Base-by-base conservation (phyloP, 257 asterid genomes). In the Eucommia ulmoides region DNA sequence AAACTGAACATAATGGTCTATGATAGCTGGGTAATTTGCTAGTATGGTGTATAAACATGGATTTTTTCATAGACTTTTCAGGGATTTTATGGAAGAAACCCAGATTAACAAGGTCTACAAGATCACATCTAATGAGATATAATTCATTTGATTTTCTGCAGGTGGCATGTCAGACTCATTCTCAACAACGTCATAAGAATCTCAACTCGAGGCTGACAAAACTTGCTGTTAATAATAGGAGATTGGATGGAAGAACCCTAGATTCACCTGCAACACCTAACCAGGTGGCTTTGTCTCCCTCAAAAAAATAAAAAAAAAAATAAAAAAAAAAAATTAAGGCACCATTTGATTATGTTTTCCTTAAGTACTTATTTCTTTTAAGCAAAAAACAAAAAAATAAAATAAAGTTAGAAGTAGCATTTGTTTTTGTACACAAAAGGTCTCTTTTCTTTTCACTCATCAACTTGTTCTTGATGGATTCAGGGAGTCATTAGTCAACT, bases 101-200 rank as follows among this genome's bases (percentile, higher is more conserved):
- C n/a, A n/a, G n/a, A n/a, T n/a, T n/a, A n/a, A n/a, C n/a, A n/a
- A n/a, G n/a, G n/a, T n/a, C n/a, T n/a, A n/a, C n/a, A n/a, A n/a
- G n/a, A n/a, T n/a, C n/a, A n/a, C n/a, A n/a, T n/a, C n/a, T n/a
- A n/a, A n/a, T n/a, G n/a, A n/a, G n/a, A n/a, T n/a, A n/a, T n/a
- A n/a, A n/a, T n/a, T n/a, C n/a, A n/a, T n/a, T n/a, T n/a, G n/a
- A n/a, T 29, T 29, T 5, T 29, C 12, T 29, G 38, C 74, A 83
- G 95, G 71, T n/a, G 92, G 95, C 29, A 65, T 91, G 73, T 91
- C 96, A 17, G 92, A 83, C 63, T 91, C 96, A 11, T 91, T 73
- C 66, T 65, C 96, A 53, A 77, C 82, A 62, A 79, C 66, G 96
- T 86, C 56, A 75, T 44, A 62, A 66, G 66, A 62, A 60, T 75